These are phyloP conservation scores for Macrophomina phaseolina DNA, from an alignment of 2,329 filamentous ascomycete genomes.

Conservation along the genomic window DNA sequence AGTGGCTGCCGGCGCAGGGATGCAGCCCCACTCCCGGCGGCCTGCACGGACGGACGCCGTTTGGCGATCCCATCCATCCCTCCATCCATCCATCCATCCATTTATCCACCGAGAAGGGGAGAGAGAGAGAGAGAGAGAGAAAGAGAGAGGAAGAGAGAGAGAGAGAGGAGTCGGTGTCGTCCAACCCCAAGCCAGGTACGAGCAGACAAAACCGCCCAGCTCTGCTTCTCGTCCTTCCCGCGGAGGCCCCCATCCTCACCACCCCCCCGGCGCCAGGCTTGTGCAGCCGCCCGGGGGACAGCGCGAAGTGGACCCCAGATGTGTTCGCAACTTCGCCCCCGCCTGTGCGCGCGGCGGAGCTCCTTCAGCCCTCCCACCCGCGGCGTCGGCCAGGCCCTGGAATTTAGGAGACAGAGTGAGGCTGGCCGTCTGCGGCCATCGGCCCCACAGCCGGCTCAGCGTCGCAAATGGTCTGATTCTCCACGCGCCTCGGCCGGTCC, in stretches of 20 bases:
- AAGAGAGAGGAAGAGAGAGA: too few relatives aligned
- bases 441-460: neutral
- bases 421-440: neutral
- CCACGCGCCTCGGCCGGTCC: constrained; percentile 12
- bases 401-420: constrained; percentile 11
- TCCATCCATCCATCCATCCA: neutral
- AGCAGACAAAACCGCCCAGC: neutral
- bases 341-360: neutral
- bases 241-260: neutral
- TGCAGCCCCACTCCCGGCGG: neutral
- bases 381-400: neutral
- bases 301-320: too few relatives aligned
- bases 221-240: neutral
- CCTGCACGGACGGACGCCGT: constrained; percentile 11
- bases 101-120: too few relatives aligned
- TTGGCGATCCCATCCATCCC: constrained; percentile 5
- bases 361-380: neutral
- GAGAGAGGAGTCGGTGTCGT: constrained; percentile 1
- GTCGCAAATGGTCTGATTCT: constrained; percentile 14
- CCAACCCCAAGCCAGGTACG: neutral
- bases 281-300: neutral
- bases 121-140: too few relatives aligned
- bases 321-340: too few relatives aligned
- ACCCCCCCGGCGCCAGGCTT: neutral
- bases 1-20: constrained; percentile 21